Conservation (phyloP, 2,329 filamentous ascomycete species). For the Anthostomella pinea region DNA sequence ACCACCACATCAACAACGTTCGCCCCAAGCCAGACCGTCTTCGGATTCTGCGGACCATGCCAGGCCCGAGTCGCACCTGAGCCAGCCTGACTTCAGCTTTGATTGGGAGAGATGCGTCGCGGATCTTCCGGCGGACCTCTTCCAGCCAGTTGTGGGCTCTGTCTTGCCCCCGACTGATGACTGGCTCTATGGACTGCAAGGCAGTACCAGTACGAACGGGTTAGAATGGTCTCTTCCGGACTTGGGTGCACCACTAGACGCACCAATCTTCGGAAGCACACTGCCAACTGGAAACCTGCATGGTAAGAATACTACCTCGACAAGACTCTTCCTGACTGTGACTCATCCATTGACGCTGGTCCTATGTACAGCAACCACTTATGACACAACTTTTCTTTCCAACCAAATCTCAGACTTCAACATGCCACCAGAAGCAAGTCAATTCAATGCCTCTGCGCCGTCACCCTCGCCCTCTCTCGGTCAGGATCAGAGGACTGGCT, state of each 20-base stretch:
- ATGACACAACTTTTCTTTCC: slow-evolving; percentile 23
- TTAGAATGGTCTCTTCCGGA: slow-evolving; percentile 26
- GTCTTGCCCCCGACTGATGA: slow-evolving; percentile 19
- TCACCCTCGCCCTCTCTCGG: slow-evolving; percentile 13
- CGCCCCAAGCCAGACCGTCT: slow-evolving; percentile 14
- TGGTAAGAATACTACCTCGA: slow-evolving; percentile 18
- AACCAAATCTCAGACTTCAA: slow-evolving; percentile 15
- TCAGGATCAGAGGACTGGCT: slow-evolving; percentile 27
- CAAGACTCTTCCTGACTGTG: slow-evolving; percentile 6
- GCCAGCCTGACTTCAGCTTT: slow-evolving; percentile 21
- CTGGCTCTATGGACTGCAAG: slow-evolving; percentile 24
- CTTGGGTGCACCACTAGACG: slow-evolving; percentile 19
- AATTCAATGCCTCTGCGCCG: slow-evolving; percentile 15
- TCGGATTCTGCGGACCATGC: slow-evolving; percentile 21
- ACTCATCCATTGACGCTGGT: not conserved
- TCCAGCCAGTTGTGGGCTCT: slow-evolving; percentile 26
- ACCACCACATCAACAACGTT: slow-evolving; percentile 10
- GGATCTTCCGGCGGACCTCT: slow-evolving; percentile 27
- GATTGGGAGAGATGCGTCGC: slow-evolving; percentile 24
- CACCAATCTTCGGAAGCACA: slow-evolving; percentile 21
- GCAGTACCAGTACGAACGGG: slow-evolving; percentile 9
- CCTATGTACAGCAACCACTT: slow-evolving; percentile 23
- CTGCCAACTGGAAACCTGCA: slow-evolving; percentile 22
- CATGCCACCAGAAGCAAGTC: slow-evolving; percentile 12
- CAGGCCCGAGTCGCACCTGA: slow-evolving; percentile 16